Conservation (phyloP, 176 grass and related monocot genomes). For the Dendrocalamus sinicus region DNA sequence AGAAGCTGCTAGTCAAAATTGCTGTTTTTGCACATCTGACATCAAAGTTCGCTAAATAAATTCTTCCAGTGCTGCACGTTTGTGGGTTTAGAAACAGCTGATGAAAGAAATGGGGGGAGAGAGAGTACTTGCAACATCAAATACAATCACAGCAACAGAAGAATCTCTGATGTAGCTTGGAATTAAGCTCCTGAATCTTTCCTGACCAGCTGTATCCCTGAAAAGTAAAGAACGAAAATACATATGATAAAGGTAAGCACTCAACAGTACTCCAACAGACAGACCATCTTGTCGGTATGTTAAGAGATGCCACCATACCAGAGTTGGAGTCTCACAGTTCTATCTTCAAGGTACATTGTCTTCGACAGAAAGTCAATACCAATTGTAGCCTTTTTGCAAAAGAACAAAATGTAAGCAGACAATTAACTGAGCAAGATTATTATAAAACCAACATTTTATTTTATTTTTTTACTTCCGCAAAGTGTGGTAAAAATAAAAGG, state of each 20-base stretch:
- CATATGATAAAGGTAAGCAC: conserved; percentile 5
- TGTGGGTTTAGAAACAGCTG: conserved; percentile 6
- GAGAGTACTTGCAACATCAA: conserved; percentile 89
- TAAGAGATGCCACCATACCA: conserved; percentile 56
- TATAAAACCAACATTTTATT: neutral
- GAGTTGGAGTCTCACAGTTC: conserved; percentile 94
- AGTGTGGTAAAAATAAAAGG: neutral
- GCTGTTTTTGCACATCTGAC: conserved; percentile 1
- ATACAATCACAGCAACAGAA: conserved; percentile 96
- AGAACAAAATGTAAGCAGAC: conserved; percentile 28
- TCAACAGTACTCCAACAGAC: neutral
- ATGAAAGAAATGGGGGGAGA: neutral
- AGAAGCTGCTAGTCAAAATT: neutral
- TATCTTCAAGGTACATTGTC: conserved; percentile 97
- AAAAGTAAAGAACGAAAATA: conserved; percentile 30
- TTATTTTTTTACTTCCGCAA: neutral
- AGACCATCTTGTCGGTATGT: neutral
- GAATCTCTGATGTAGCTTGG: conserved; percentile 98
- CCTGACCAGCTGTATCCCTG: conserved; percentile 98
- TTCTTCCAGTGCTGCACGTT: neutral
- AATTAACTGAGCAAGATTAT: neutral
- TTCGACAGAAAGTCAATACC: conserved; percentile 97
- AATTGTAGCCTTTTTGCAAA: conserved; percentile 77
- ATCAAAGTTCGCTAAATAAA: conserved; percentile 14
- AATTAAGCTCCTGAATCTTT: conserved; percentile 97